Conservation (phyloP, 106 monocot genomes). For the Amphibolis antarctica region DNA sequence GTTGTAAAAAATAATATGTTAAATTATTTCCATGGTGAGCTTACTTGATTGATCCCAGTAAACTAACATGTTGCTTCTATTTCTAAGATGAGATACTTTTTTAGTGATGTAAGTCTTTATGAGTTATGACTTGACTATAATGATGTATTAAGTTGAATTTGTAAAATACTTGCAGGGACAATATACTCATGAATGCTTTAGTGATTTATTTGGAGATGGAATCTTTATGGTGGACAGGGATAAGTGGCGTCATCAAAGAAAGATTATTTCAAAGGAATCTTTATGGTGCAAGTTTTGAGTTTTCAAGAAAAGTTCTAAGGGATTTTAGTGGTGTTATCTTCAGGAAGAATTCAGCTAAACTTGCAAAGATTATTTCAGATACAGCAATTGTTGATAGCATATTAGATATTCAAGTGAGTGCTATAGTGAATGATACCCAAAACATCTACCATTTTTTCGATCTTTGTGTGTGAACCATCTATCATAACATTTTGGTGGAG, state of each 20-base stretch:
- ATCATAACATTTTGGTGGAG: neutral
- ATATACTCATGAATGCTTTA: neutral
- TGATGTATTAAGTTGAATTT: too few species aligned
- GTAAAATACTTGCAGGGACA: slow-evolving; percentile 3
- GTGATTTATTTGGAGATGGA: slow-evolving; percentile 10
- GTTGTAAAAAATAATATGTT: too few species aligned
- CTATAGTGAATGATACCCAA: neutral
- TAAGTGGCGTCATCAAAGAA: slow-evolving; percentile 16
- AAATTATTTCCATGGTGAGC: too few species aligned
- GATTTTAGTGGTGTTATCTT: slow-evolving; percentile 8
- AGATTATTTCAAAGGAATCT: too few species aligned
- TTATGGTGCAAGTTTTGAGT: slow-evolving; percentile 19
- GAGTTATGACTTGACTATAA: too few species aligned
- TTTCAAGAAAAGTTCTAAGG: slow-evolving; percentile 5
- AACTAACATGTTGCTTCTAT: too few species aligned
- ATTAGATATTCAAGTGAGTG: slow-evolving; percentile 8
- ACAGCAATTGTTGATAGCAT: neutral
- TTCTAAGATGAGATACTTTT: too few species aligned
- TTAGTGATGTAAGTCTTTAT: too few species aligned
- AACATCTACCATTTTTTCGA: neutral
- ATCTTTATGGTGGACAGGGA: slow-evolving; percentile 14
- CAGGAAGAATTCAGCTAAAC: slow-evolving; percentile 5
- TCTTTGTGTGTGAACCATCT: neutral
- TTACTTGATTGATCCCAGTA: too few species aligned
- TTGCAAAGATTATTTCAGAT: neutral